Evolutionary conservation across 768 basidiomycete genomes (phyloP), one percentile per base, ranked within the genome.

Genomic region (Termitomyces sp.): DNA sequence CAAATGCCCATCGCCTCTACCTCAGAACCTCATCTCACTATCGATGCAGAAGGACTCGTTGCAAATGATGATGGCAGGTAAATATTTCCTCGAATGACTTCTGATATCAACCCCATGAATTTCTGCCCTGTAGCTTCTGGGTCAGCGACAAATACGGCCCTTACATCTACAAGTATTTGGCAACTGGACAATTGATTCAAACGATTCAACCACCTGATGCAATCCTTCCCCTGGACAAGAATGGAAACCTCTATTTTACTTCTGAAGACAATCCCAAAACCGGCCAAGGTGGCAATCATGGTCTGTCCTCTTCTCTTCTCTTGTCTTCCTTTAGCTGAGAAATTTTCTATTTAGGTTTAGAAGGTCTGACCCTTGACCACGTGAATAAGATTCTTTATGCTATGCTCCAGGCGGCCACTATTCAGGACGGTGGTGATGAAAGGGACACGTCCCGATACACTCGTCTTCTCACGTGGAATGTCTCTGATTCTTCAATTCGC

Each of bases 121-220:
- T n/a, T n/a, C n/a, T 71, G 81, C 12, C 81, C 83, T 63, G 8
- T 56, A 85, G 83, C 0, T 84, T 77, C 69, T 87, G 83, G 84
- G 73, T 82, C 32, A 83, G 82, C 62, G 87, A 88, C 65, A 86
- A 88, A 69, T 88, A 88, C 61, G 87, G 85, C 2, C 83, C 84
- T 3, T 83, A 84, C 64, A 82, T 88, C 60, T 85, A 87, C 68
- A 77, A 74, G 16, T 82, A 82, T 69, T 69, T 76, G 0, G 64
- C 74, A 0, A 67, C 70, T 20, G 85, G 85, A 1, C 62, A 74
- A 1, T 70, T 88, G 8, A 67, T 86, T 26, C 75, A 81, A 62
- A 79, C 82, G 0, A 85, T 88, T 48, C 75, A 82, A 63, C 84
- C 85, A 0, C 84, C 84, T 0, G 65, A 73, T 6, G 85, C 87